phyloP scores from a whole-genome alignment of 371 early-diverging fungal species.

The Lichtheimia ornata region DNA sequence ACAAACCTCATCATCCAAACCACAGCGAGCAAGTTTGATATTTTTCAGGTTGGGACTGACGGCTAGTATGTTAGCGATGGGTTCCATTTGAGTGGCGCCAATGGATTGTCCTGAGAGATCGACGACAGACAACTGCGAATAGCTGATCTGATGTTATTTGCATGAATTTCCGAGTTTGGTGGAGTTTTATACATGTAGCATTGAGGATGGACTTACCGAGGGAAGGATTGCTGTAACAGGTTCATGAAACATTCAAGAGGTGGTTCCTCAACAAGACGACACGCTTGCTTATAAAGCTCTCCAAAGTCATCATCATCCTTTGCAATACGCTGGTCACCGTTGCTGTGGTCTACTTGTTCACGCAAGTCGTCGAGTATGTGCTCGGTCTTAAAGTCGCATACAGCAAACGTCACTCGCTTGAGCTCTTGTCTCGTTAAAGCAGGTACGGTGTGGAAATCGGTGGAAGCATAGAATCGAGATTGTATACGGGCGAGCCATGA shows the following conservation, averaged over 20 bases:
- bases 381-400: slow-evolving; percentile 32
- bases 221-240: slow-evolving; percentile 22
- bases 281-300: slow-evolving; percentile 43
- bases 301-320: slow-evolving; percentile 10
- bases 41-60: slow-evolving; percentile 20
- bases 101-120: slow-evolving; percentile 48
- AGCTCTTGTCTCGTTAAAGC: slow-evolving; percentile 35
- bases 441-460: slow-evolving; percentile 6
- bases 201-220: slow-evolving; percentile 21
- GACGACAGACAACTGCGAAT: slow-evolving; percentile 35
- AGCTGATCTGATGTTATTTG: slow-evolving; percentile 1
- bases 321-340: slow-evolving; percentile 12
- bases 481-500: slow-evolving; percentile 27
- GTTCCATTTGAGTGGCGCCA: slow-evolving; percentile 45
- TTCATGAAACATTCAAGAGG: slow-evolving; percentile 30
- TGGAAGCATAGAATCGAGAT: slow-evolving; percentile 15
- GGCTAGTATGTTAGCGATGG: slow-evolving; percentile 55
- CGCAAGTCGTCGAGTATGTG: slow-evolving; percentile 22
- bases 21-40: slow-evolving; percentile 36
- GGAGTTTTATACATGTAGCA: background rate
- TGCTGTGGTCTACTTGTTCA: slow-evolving; percentile 5
- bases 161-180: background rate
- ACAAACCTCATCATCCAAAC: slow-evolving; percentile 22
- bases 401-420: slow-evolving; percentile 44
- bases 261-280: slow-evolving; percentile 38